Evolutionary conservation across 768 basidiomycete genomes (phyloP).

Genomic region (Rhizopogon salebrosus): DNA sequence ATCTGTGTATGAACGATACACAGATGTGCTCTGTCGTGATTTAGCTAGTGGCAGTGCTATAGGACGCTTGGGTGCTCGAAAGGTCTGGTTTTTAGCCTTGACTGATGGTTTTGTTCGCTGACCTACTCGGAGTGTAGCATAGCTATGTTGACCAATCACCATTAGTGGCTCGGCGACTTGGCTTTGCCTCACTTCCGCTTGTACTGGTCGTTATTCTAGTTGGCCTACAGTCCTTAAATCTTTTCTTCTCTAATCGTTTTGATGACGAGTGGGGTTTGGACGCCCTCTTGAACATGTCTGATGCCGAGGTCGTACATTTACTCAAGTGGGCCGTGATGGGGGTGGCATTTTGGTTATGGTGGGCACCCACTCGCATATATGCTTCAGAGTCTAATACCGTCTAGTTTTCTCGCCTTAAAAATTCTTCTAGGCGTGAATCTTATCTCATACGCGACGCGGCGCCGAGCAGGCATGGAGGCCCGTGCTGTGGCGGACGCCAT

Average conservation of each 20-base stretch:
- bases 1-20: constrained; percentile 91
- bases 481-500: constrained; percentile 69
- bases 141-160: constrained; percentile 95
- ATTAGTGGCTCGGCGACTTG: constrained; percentile 86
- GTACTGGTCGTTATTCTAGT: constrained; percentile 79
- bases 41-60: constrained; percentile 75
- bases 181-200: constrained; percentile 89
- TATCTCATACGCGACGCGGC: constrained; percentile 73
- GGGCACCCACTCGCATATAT: constrained; percentile 25
- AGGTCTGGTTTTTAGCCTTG: constrained; percentile 37
- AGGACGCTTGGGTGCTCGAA: constrained; percentile 61
- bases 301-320: constrained; percentile 47
- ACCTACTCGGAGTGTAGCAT: constrained; percentile 51
- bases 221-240: constrained; percentile 62
- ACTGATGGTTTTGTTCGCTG: constrained; percentile 4
- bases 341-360: constrained; percentile 83
- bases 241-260: constrained; percentile 51
- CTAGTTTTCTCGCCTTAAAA: constrained; percentile 82
- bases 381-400: background rate
- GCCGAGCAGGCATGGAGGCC: constrained; percentile 73
- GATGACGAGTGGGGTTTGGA: constrained; percentile 35
- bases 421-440: constrained; percentile 89
- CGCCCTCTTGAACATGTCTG: constrained; percentile 31
- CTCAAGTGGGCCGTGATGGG: constrained; percentile 64
- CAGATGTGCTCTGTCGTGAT: constrained; percentile 92